Percentiles rank a stretch among this genome's conserved stretches.
phyloP scores from a whole-genome alignment of 306 rosid species.

The cucumber (Cucumis sativus) region DNA sequence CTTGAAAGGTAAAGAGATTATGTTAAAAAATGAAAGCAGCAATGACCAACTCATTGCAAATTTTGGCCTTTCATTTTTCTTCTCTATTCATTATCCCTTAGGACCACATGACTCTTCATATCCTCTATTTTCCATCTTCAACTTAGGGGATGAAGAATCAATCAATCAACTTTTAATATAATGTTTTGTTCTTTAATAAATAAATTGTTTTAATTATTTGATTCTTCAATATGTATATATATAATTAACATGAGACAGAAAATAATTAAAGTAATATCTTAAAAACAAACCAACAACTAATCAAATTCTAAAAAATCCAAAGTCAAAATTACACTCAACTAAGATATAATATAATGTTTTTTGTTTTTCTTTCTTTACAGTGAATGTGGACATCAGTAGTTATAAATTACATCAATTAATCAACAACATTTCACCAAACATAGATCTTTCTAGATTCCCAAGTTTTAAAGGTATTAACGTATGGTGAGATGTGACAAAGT shows the following conservation, averaged over 20 bases:
- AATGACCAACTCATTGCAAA: background rate
- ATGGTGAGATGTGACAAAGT: background rate
- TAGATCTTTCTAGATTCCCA: background rate
- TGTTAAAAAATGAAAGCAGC: background rate
- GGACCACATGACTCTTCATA: background rate
- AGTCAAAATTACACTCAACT: background rate
- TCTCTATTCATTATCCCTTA: background rate
- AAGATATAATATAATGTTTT: background rate
- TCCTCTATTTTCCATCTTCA: background rate
- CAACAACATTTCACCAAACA: conserved; percentile 3
- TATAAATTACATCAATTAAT: background rate
- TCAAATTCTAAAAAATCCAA: background rate
- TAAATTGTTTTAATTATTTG: too few relatives aligned
- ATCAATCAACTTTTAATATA: too few relatives aligned
- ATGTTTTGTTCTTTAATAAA: too few relatives aligned
- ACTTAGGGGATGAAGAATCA: background rate
- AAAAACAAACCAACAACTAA: background rate
- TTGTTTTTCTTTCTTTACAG: too few relatives aligned
- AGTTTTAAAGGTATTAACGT: background rate
- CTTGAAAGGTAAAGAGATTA: background rate
- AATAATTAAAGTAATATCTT: background rate
- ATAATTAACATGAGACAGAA: background rate
- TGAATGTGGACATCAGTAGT: background rate
- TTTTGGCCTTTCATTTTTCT: background rate
- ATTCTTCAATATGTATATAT: too few relatives aligned